Conservation (phyloP, 2,329 filamentous ascomycete species). For the Aquanectria penicillioides region DNA sequence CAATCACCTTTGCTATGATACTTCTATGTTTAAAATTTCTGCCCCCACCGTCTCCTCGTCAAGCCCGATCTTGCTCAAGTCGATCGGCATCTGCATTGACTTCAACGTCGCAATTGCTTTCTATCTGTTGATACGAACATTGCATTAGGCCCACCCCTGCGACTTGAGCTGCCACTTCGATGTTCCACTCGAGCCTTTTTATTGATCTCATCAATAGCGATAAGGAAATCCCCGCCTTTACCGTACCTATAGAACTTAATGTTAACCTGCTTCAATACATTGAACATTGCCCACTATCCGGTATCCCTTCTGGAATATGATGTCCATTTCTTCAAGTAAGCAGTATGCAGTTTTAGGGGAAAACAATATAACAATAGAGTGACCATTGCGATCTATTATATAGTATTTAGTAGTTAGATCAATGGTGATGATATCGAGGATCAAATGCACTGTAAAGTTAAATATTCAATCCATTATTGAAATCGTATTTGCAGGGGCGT, state of each 20-base stretch:
- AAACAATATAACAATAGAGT: constrained; percentile 71
- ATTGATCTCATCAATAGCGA: constrained; percentile 54
- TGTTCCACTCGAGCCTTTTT: constrained; percentile 48
- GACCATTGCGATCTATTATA: constrained; percentile 64
- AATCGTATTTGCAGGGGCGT: constrained; percentile 69
- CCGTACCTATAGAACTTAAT: constrained; percentile 66
- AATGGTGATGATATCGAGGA: not conserved
- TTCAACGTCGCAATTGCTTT: no score
- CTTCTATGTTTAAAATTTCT: no score
- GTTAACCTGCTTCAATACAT: constrained; percentile 49
- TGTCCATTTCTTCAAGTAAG: constrained; percentile 74
- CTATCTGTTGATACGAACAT: no score
- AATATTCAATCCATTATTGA: constrained; percentile 69
- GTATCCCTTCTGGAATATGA: constrained; percentile 68
- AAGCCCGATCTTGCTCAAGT: no score
- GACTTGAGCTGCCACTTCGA: constrained; percentile 39
- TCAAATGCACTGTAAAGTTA: constrained; percentile 62
- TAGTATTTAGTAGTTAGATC: not conserved
- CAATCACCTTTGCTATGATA: no score
- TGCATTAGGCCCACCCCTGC: no score
- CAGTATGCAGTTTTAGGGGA: constrained; percentile 73
- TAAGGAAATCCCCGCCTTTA: constrained; percentile 67
- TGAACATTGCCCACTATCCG: constrained; percentile 50
- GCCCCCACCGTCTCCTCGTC: no score
- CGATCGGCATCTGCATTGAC: no score